These are phyloP conservation scores for Pleochaeta shiraiana DNA, from an alignment of 2,329 filamentous ascomycete species.

Conservation along the genomic window DNA sequence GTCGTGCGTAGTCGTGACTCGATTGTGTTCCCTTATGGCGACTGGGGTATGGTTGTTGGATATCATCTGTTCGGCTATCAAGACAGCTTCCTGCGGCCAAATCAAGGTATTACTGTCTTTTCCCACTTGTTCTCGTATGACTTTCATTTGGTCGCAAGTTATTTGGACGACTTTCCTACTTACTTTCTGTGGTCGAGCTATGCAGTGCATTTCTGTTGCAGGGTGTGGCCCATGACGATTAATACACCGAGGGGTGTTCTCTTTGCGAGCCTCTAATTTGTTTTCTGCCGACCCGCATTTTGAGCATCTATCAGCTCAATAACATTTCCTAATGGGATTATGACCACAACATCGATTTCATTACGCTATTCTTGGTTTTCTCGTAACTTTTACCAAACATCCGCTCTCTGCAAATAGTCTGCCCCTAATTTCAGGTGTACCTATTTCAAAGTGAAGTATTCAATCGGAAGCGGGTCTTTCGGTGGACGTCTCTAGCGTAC, in stretches of 20 bases:
- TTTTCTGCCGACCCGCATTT: not conserved
- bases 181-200: not conserved
- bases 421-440: not conserved
- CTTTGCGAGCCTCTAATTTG: not conserved
- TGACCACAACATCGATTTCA: not conserved
- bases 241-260: not conserved
- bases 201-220: not conserved
- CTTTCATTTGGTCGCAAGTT: not conserved
- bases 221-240: not conserved
- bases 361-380: not conserved
- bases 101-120: not conserved
- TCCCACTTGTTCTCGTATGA: not conserved
- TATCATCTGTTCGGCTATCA: too few relatives aligned
- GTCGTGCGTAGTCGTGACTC: not conserved
- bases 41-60: not conserved
- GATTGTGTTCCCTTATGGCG: not conserved
- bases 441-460: not conserved
- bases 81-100: too few relatives aligned
- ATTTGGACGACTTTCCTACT: not conserved
- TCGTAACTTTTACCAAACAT: not conserved
- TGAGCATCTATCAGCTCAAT: not conserved
- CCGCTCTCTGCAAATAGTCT: not conserved
- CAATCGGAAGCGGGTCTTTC: not conserved
- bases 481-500: not conserved
- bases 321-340: not conserved